Percentiles rank a stretch among this genome's conserved stretches.
phyloP scores from a whole-genome alignment of 1,284 basidiomycete species.

The Rhodotorula sp. region DNA sequence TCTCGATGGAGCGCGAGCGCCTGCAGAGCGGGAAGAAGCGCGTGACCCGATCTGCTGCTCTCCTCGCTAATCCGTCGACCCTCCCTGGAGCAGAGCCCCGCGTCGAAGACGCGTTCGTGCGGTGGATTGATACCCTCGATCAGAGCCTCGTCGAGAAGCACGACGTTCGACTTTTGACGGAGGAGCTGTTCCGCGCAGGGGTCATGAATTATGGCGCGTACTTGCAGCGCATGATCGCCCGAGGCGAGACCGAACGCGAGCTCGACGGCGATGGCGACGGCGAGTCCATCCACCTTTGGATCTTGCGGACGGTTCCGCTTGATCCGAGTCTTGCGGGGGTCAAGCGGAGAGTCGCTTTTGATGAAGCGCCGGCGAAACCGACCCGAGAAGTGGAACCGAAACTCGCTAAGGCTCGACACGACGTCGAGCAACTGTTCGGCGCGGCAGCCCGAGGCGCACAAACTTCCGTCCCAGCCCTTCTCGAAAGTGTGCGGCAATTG shows the following conservation, averaged over 20 bases:
- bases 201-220: slow-evolving; percentile 33
- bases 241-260: slow-evolving; percentile 36
- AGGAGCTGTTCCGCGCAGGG: slow-evolving; percentile 32
- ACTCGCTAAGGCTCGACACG: background rate
- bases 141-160: background rate
- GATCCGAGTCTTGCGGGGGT: slow-evolving; percentile 1
- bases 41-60: background rate
- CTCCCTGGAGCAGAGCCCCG: background rate
- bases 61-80: too few species aligned
- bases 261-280: background rate
- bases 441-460: background rate
- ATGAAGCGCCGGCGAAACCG: background rate
- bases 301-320: slow-evolving; percentile 27
- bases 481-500: too few species aligned
- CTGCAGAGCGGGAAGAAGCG: background rate
- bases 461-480: too few species aligned
- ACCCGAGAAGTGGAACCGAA: slow-evolving; percentile 5
- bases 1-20: slow-evolving; percentile 27
- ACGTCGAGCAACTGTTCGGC: slow-evolving; percentile 4
- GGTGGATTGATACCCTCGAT: slow-evolving; percentile 25
- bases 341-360: background rate
- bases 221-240: slow-evolving; percentile 40
- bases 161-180: slow-evolving; percentile 14
- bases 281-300: slow-evolving; percentile 28
- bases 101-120: slow-evolving; percentile 22